phyloP scores from a whole-genome alignment of 169 alveolate genomes.

The Perkinsus olseni region DNA sequence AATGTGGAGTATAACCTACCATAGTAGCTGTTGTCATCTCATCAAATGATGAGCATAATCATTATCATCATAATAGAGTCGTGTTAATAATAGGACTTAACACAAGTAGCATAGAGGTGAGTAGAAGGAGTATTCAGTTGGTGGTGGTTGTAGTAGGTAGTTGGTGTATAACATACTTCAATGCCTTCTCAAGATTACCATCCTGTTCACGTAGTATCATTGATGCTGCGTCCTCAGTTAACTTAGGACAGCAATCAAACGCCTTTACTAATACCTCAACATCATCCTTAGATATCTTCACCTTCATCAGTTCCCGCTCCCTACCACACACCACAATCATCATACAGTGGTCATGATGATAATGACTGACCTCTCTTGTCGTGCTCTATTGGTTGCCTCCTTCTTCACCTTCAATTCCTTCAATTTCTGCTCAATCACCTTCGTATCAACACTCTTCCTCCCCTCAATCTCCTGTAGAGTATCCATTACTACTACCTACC shows the following conservation, averaged over 20 bases:
- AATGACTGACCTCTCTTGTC: not conserved
- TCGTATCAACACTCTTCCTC: not conserved
- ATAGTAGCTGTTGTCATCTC: too few species aligned
- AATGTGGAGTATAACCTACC: too few species aligned
- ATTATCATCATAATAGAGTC: too few species aligned
- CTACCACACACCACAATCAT: not conserved
- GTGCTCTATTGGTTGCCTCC: not conserved
- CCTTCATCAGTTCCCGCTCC: not conserved
- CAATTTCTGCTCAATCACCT: not conserved
- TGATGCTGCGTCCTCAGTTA: not conserved
- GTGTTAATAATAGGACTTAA: too few species aligned
- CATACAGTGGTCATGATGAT: not conserved
- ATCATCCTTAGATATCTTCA: not conserved
- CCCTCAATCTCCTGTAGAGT: not conserved
- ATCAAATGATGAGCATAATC: too few species aligned
- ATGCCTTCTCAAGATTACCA: not conserved
- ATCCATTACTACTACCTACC: not conserved
- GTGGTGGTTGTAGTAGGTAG: too few species aligned
- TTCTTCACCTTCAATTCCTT: not conserved
- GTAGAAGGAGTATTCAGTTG: too few species aligned
- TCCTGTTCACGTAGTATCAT: not conserved
- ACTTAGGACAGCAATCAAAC: not conserved
- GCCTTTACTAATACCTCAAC: not conserved
- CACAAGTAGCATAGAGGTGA: too few species aligned
- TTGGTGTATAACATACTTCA: not conserved